Percentiles rank a stretch among this genome's conserved stretches.
Evolutionary conservation across 1,284 basidiomycete species (phyloP).

Genomic region (Puccinia coronata): DNA sequence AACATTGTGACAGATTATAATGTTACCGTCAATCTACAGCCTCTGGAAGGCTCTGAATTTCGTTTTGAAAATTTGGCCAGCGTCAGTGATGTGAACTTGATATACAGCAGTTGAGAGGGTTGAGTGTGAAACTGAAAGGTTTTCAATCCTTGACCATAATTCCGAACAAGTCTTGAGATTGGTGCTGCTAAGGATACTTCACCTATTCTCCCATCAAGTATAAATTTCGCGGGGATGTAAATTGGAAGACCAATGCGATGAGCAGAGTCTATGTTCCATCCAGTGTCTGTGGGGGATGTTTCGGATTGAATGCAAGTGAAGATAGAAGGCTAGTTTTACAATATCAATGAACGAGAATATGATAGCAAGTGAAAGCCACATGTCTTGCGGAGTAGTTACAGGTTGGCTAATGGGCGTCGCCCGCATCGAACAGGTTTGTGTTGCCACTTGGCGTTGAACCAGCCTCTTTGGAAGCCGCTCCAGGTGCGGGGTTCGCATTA

Average conservation of each 20-base stretch:
- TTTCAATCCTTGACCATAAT: background rate
- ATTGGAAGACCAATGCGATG: background rate
- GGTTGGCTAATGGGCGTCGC: slow-evolving; percentile 34
- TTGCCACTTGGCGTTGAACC: slow-evolving; percentile 7
- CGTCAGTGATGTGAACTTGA: too few species aligned
- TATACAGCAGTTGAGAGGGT: background rate
- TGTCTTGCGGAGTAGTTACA: background rate
- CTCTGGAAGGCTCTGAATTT: too few species aligned
- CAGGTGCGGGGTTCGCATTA: background rate
- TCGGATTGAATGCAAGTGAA: background rate
- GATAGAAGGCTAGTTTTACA: slow-evolving; percentile 2
- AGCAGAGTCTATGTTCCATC: background rate
- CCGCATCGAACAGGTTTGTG: slow-evolving; percentile 49
- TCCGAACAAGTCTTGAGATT: background rate
- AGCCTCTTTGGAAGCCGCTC: background rate
- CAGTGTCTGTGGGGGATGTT: background rate
- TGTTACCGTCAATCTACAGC: too few species aligned
- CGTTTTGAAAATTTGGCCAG: too few species aligned
- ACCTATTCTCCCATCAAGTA: background rate
- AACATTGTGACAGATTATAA: too few species aligned
- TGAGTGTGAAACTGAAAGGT: background rate
- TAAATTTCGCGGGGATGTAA: background rate
- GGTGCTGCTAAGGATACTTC: background rate
- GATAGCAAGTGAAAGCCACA: background rate
- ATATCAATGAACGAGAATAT: background rate